Base-by-base conservation (phyloP, 768 basidiomycete species). In the Xerocomus potaroensis region DNA sequence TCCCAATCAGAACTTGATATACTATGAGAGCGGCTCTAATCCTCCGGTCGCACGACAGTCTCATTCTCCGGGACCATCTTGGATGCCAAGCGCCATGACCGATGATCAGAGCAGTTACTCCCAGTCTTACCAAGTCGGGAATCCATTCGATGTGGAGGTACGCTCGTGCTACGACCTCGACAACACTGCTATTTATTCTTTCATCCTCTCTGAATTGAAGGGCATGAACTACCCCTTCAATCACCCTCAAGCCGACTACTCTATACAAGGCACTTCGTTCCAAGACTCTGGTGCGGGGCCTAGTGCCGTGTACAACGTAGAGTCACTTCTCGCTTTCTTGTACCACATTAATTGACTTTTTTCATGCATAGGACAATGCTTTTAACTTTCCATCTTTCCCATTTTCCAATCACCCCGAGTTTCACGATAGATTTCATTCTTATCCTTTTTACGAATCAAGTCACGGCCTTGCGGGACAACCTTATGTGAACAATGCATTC, bases 261-360 rank as follows among this genome's bases (percentile, higher is more conserved):
- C 41, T 19, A 18, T 21, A 6, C 41, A 45, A 12, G 23, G 8
- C 11, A 36, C 42, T 10, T 45, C 39, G 3, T 45, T 33, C 11
- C 47, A 48, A 21, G 31, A 22, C 36, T 11, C 24, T 15, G 23
- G 30, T 24, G 29, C 36, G 7, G 37, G 18, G 32, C 23, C 35
- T 1, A 41, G 43, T 45, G 32, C 52, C 48, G 50, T 48, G 1
- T 45, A 41, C 36, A 12, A 51, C 39, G 60, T 61, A 12, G 8
- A 43, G 11, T 23, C 32, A 12, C 15, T 21, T 10, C 15, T 12
- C 38, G 15, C 16, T 4, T 24, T 40, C 31, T 42, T n/a, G 14
- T 23, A 11, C 18, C 15, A 35, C 35, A 22, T 16, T 24, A 4
- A 2, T 24, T 52, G 33, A 51, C 16, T 15, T 26, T 23, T 8